Base-by-base conservation (phyloP, 768 basidiomycete species). In the Phylloporus rhodoxanthus region DNA sequence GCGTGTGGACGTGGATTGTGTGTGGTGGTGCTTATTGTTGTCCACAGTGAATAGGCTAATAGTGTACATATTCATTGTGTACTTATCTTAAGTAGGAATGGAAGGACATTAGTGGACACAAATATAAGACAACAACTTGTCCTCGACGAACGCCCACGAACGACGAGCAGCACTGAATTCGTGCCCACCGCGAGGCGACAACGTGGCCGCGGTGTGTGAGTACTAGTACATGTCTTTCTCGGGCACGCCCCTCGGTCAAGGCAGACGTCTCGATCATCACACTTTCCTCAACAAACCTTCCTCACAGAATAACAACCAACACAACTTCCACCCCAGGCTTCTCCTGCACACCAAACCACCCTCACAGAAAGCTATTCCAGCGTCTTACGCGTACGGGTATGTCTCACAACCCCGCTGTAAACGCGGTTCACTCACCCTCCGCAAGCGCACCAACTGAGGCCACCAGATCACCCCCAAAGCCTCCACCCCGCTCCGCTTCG, bases 251-350 rank as follows among this genome's bases (percentile, higher is more conserved):
- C 71, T 89, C 57, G 84, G 83, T 71, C 84, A 87, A 81, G 84
- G 82, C 75, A 85, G 87, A 78, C 83, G 87, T 73, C 80, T 89
- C 66, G 86, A 88, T 78, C 86, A 84, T 67, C 73, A 75, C 66
- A 76, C 85, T 44, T 89, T 91, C 64, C 80, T 87, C 66, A 82
- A 81, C 52, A 87, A 85, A 62, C 65, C 57, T 11, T 30, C 61
- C 5, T 42, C 51, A 51, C 45, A 73, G 68, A 68, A 50, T 63
- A 43, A 66, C 63, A 37, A 40, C 56, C 68, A 69, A 21, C 56
- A 57, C 55, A 54, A 51, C 33, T 60, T 58, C 39, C 60, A 59
- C 29, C 56, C 65, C 23, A 63, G 67, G 46, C 55, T 58, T 0
- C 40, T 57, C 23, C 19, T 48, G 17, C 51, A 61, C 48, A 64